A percentile compares a stretch with the other conserved stretches of the same genome.
Conservation (phyloP, 176 grass and related monocot genomes). For the Zoysia japonica region DNA sequence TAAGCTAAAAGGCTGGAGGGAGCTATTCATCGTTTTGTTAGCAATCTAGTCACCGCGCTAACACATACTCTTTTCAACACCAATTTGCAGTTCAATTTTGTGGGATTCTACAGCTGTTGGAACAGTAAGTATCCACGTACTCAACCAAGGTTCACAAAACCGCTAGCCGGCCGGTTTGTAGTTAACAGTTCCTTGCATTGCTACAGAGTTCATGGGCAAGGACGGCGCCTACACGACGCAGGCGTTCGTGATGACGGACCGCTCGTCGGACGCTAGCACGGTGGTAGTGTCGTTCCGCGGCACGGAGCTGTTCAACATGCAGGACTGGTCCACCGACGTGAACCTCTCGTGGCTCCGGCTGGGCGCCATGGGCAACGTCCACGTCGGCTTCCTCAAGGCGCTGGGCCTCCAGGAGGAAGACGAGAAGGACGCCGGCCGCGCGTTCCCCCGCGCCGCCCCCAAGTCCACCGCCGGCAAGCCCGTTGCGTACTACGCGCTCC, state of each 20-base stretch:
- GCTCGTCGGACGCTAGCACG: slow-evolving; percentile 41
- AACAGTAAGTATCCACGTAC: slow-evolving; percentile 52
- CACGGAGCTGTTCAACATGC: slow-evolving; percentile 76
- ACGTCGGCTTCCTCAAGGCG: slow-evolving; percentile 85
- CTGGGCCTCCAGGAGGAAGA: slow-evolving; percentile 66
- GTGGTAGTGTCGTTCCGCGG: slow-evolving; percentile 68
- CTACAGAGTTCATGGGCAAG: slow-evolving; percentile 54
- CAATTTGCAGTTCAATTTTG: slow-evolving; percentile 51
- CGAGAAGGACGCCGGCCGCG: slow-evolving; percentile 29
- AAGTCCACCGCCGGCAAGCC: slow-evolving; percentile 10
- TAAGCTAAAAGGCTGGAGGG: no score
- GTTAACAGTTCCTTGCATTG: not conserved
- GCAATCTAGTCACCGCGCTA: not conserved
- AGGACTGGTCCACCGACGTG: slow-evolving; percentile 85
- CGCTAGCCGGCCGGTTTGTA: not conserved
- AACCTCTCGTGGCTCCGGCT: slow-evolving; percentile 69
- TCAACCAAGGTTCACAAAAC: not conserved
- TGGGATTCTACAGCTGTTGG: slow-evolving; percentile 68
- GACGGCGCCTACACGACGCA: slow-evolving; percentile 54
- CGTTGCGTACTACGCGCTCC: slow-evolving; percentile 72
- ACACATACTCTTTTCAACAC: not conserved
- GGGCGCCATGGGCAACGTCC: slow-evolving; percentile 67
- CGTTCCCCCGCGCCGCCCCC: slow-evolving; percentile 37
- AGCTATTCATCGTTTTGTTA: not conserved
- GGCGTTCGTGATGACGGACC: slow-evolving; percentile 68